These are phyloP conservation scores for Tanacetum coccineum DNA, from an alignment of 129 eudicot species.

Conservation along the genomic window DNA sequence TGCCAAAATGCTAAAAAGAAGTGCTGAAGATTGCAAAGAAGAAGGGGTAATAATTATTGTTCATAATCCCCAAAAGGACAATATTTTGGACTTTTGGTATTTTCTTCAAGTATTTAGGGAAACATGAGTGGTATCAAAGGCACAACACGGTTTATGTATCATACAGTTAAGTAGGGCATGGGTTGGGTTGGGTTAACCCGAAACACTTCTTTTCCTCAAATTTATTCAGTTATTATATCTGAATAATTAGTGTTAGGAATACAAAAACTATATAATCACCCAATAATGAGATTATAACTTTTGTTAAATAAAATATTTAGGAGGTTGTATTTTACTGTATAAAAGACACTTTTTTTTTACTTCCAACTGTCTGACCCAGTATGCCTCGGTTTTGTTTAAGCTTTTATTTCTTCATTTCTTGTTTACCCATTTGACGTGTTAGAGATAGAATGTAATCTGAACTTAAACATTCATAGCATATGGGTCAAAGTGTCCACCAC, in stretches of 20 bases:
- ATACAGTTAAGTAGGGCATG: neutral
- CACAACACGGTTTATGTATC: neutral
- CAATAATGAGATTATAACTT: too few relatives aligned
- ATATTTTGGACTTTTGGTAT: neutral
- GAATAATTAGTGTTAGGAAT: neutral
- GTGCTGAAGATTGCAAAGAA: constrained; percentile 62
- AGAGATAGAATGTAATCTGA: too few relatives aligned
- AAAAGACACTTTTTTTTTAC: too few relatives aligned
- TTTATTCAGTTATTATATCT: neutral
- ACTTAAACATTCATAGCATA: too few relatives aligned
- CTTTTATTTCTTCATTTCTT: too few relatives aligned
- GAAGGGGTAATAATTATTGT: constrained; percentile 51
- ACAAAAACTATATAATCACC: too few relatives aligned
- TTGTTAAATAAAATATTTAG: too few relatives aligned
- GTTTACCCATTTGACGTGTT: too few relatives aligned
- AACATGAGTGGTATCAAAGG: neutral
- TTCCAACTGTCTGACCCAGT: too few relatives aligned
- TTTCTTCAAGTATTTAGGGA: neutral
- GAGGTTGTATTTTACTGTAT: too few relatives aligned
- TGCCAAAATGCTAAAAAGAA: constrained; percentile 39
- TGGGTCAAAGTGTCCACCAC: too few relatives aligned
- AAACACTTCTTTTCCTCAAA: neutral
- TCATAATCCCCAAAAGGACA: neutral
- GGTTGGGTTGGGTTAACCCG: neutral
- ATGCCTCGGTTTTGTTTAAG: too few relatives aligned